Evolutionary conservation across 1,284 basidiomycete genomes (phyloP), one percentile per base, ranked within the genome.

Genomic region (Cryptococcus maquisensis): DNA sequence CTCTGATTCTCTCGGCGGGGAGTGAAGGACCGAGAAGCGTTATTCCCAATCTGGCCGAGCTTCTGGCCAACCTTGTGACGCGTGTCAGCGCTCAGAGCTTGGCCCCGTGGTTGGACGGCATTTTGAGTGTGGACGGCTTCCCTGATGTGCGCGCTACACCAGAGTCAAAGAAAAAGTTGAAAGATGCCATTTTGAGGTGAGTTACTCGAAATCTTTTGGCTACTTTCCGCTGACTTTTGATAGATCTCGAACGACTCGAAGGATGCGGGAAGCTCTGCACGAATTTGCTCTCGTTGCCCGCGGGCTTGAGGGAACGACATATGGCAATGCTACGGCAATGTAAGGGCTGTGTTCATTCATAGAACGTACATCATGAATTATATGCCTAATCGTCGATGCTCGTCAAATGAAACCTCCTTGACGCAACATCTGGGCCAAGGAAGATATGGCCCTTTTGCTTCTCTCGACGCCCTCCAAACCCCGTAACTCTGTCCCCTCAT

Each of bases 21-120:
- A 84, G 86, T 10, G 81, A 86, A 10, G 86, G 90, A 1, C 91
- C 91, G 0, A 79, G 90, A 52, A 89, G 87, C 23, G 85, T 84
- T n/a, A 84, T 86, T 8, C 85, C 83, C 10, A 93, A 94, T 67
- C 77, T 93, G 23, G 86, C 89, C 6, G 90, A 92, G 63, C 74
- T 93, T 35, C 76, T 94, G 42, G 83, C 85, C 4, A 82, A 80
- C 26, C 72, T 92, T 39, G 78, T 84, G 35, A 80, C 79, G 9
- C 79, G 86, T 40, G 79, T 80, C 60, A 81, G 79, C 13, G 66
- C 65, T 2, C 75, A 73, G 39, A 82, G 81, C 65, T 83, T 79
- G 72, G 79, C 76, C 68, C 76, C 61, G 16, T 94, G 90, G 90
- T 83, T 90, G 69, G 78, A 81, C 32, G 82, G 83, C 46, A 82